Evolutionary conservation across 192 early-diverging fungal species (phyloP).

Genomic region (Backusella mclennaniae): DNA sequence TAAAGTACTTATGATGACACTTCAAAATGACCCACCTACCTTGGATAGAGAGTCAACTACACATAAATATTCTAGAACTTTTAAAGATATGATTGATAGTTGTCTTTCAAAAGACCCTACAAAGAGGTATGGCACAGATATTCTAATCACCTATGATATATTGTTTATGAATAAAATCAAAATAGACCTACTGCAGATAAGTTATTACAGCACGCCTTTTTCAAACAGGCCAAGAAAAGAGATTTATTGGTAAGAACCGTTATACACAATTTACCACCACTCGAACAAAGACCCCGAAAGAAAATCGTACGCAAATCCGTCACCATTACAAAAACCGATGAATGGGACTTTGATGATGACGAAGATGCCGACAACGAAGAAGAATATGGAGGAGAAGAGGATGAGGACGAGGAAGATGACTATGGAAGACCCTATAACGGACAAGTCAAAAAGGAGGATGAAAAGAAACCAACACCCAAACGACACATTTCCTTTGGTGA

Average conservation of each 20-base stretch:
- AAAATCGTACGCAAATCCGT: slow-evolving; percentile 46
- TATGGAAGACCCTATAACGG: neutral
- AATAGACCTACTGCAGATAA: slow-evolving; percentile 78
- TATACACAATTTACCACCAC: slow-evolving; percentile 59
- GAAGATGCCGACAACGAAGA: slow-evolving; percentile 24
- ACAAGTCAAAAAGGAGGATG: neutral
- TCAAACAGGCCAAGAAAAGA: slow-evolving; percentile 72
- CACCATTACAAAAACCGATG: slow-evolving; percentile 46
- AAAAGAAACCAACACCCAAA: slow-evolving; percentile 11
- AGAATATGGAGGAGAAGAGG: neutral
- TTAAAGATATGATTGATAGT: slow-evolving; percentile 86
- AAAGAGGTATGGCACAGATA: slow-evolving; percentile 44
- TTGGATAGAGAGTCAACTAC: slow-evolving; percentile 70
- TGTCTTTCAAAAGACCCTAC: slow-evolving; percentile 80
- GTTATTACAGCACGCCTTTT: slow-evolving; percentile 74
- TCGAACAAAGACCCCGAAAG: slow-evolving; percentile 67
- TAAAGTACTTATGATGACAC: slow-evolving; percentile 88
- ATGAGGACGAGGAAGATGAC: neutral
- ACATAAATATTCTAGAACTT: slow-evolving; percentile 72
- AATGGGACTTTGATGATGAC: slow-evolving; percentile 69
- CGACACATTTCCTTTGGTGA: slow-evolving; percentile 47
- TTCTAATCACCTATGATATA: no score
- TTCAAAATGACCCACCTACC: slow-evolving; percentile 85
- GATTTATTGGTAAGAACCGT: slow-evolving; percentile 58
- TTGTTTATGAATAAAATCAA: neutral